A percentile compares a stretch with the other conserved stretches of the same genome.
Evolutionary conservation across 2,329 filamentous ascomycete species (phyloP).

Genomic region (Fusarium phyllophilum): DNA sequence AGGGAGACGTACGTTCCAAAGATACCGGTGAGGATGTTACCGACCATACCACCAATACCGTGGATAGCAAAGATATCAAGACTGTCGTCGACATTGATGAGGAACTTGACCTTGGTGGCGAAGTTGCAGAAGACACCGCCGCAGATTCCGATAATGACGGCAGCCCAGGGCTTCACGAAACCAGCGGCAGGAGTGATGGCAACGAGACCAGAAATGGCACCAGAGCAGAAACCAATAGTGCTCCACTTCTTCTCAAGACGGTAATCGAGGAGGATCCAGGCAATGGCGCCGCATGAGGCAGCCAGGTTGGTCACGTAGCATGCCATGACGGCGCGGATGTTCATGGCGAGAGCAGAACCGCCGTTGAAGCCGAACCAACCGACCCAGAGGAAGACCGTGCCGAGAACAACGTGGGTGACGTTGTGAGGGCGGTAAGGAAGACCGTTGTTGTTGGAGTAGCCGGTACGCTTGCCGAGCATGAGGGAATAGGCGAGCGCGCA

Average conservation of each 20-base stretch:
- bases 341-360: conserved; percentile 81
- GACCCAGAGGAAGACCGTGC: conserved; percentile 85
- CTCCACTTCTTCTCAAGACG: conserved; percentile 94
- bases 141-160: conserved; percentile 67
- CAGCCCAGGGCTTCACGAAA: conserved; percentile 75
- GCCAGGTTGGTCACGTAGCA: conserved; percentile 89
- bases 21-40: conserved; percentile 80
- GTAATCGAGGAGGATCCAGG: conserved; percentile 89
- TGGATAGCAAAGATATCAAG: conserved; percentile 94
- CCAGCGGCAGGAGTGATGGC: conserved; percentile 87
- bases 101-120: conserved; percentile 82
- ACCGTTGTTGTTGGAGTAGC: conserved; percentile 69
- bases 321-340: conserved; percentile 89
- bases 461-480: conserved; percentile 76
- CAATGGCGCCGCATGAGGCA: conserved; percentile 82
- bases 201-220: conserved; percentile 86
- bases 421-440: conserved; percentile 78
- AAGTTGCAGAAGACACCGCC: conserved; percentile 81
- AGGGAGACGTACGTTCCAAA: conserved; percentile 71
- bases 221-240: conserved; percentile 92
- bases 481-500: conserved; percentile 78
- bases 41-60: conserved; percentile 83
- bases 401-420: conserved; percentile 77
- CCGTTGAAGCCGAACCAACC: conserved; percentile 98
- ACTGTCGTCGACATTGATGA: conserved; percentile 82